Conservation (phyloP, 129 eudicot genomes). For the Tagetes erecta region DNA sequence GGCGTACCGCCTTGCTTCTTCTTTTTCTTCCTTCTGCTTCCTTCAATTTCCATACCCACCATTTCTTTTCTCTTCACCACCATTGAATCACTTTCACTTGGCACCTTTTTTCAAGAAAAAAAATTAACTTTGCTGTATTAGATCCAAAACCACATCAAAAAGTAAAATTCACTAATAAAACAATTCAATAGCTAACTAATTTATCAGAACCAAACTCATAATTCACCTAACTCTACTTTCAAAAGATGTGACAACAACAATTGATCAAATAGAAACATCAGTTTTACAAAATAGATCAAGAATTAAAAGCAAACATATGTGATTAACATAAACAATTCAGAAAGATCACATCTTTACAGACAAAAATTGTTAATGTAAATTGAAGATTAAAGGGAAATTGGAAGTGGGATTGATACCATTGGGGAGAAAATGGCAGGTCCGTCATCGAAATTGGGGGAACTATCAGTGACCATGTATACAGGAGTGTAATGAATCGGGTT, state of each 20-base stretch:
- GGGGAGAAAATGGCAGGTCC: slow-evolving; percentile 34
- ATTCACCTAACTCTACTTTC: background rate
- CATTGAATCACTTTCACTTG: slow-evolving; percentile 49
- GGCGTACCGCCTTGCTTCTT: slow-evolving; percentile 69
- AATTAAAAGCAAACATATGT: slow-evolving; percentile 12
- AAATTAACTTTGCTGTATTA: background rate
- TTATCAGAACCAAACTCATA: slow-evolving; percentile 7
- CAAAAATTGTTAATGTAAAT: slow-evolving; percentile 17
- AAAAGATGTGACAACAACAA: slow-evolving; percentile 4
- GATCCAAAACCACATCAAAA: background rate
- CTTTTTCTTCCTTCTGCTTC: slow-evolving; percentile 61
- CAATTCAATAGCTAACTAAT: slow-evolving; percentile 8
- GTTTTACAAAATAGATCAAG: slow-evolving; percentile 10
- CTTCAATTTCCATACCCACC: slow-evolving; percentile 50
- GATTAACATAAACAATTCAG: slow-evolving; percentile 21
- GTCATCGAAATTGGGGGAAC: slow-evolving; percentile 37
- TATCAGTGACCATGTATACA: slow-evolving; percentile 39
- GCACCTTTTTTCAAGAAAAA: slow-evolving; percentile 31
- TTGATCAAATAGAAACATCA: slow-evolving; percentile 20
- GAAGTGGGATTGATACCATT: slow-evolving; percentile 26
- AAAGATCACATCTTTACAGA: slow-evolving; percentile 13
- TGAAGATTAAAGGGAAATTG: background rate
- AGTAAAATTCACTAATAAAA: background rate
- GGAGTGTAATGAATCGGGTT: slow-evolving; percentile 17
- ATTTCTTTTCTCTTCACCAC: slow-evolving; percentile 48